Evolutionary conservation across 495 filamentous ascomycete species (phyloP).

Genomic region (Melanomma pulvis-pyrius): DNA sequence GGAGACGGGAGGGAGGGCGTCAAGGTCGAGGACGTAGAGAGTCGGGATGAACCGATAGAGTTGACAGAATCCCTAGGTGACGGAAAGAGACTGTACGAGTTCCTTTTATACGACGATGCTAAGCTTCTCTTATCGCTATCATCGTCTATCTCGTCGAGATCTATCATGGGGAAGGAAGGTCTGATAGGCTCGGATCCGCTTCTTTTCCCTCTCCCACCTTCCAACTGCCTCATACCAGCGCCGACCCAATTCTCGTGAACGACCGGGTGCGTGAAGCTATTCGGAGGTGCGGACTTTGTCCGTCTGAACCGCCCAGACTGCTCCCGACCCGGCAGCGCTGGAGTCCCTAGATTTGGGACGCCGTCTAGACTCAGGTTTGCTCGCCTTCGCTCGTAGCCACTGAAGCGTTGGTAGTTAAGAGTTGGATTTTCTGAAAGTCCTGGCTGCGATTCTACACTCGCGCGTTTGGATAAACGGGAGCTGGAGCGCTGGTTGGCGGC

Average conservation of each 20-base stretch:
- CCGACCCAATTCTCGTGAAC: slow-evolving; percentile 6
- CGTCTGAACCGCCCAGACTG: neutral
- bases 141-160: neutral
- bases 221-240: neutral
- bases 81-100: neutral
- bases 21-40: slow-evolving; percentile 4
- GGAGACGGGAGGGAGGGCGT: neutral
- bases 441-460: neutral
- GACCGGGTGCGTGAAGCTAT: neutral
- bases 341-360: neutral
- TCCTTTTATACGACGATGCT: neutral
- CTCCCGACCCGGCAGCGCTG: neutral
- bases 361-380: neutral
- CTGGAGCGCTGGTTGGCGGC: neutral
- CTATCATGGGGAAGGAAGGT: neutral
- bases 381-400: neutral
- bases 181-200: neutral
- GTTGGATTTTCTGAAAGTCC: neutral
- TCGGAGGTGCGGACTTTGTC: neutral
- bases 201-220: neutral
- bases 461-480: neutral
- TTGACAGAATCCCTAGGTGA: neutral
- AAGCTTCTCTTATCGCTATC: neutral
- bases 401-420: neutral
- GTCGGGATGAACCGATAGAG: neutral